Evolutionary conservation across 805 yeast genomes (phyloP).

Genomic region (Naumovozyma castellii): DNA sequence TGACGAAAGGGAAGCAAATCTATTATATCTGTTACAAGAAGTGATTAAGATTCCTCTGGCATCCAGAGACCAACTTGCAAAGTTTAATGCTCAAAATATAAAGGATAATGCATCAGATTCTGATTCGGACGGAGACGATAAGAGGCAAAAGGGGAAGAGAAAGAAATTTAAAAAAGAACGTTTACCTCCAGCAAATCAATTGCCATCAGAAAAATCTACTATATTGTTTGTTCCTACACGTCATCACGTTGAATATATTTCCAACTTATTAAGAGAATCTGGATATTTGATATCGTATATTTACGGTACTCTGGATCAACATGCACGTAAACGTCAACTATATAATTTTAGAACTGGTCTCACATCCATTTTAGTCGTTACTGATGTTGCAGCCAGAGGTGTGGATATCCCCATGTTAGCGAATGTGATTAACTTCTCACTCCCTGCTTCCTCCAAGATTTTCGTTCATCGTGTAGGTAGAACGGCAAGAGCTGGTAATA

Average conservation of each 20-base stretch:
- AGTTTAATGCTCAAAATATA: conserved; percentile 40
- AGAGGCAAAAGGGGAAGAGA: conserved; percentile 29
- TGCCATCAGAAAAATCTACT: conserved; percentile 81
- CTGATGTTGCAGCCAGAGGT: conserved; percentile 98
- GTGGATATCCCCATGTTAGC: conserved; percentile 95
- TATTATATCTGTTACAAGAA: conserved; percentile 67
- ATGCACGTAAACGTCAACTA: conserved; percentile 84
- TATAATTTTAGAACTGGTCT: conserved; percentile 77
- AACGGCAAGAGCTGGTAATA: conserved; percentile 98
- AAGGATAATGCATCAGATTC: conserved; percentile 45
- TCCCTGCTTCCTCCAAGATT: conserved; percentile 87
- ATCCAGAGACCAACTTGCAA: conserved; percentile 53
- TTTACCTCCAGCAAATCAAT: conserved; percentile 68
- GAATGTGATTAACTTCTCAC: conserved; percentile 82
- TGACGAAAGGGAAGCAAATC: conserved; percentile 82
- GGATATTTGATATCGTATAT: conserved; percentile 86
- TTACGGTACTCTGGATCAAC: conserved; percentile 91
- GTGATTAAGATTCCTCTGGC: conserved; percentile 79
- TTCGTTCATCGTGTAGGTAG: conserved; percentile 97
- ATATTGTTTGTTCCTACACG: conserved; percentile 93
- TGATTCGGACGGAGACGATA: conserved; percentile 31
- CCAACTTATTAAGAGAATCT: conserved; percentile 56
- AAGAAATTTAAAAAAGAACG: conserved; percentile 41
- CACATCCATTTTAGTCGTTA: conserved; percentile 82
- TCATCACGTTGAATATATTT: conserved; percentile 92